Evolutionary conservation across 1,139 yeast species (phyloP).

Genomic region (Yamadazyma pseudoaaseri): DNA sequence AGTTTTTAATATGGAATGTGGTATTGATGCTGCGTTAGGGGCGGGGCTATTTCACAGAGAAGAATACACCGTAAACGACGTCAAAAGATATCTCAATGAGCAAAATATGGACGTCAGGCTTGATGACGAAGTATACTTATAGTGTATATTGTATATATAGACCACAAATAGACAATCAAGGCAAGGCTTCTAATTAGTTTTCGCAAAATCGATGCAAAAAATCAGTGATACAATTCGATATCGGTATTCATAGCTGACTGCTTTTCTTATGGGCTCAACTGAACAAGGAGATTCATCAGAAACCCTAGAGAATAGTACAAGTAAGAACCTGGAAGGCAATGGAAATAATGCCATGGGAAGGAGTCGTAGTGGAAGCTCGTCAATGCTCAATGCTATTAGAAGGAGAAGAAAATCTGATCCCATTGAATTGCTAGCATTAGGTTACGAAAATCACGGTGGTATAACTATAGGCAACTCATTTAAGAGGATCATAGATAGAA

Average conservation of each 20-base stretch:
- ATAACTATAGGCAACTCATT: constrained; percentile 1
- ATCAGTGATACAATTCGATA: too few relatives aligned
- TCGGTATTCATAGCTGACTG: too few relatives aligned
- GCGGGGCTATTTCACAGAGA: constrained; percentile 98
- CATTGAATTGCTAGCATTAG: too few relatives aligned
- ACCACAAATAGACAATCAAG: too few relatives aligned
- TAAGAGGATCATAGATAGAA: constrained; percentile 10
- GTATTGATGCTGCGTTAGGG: constrained; percentile 94
- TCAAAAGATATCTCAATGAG: constrained; percentile 51
- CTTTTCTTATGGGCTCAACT: background rate
- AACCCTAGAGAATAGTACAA: too few relatives aligned
- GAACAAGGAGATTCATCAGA: background rate
- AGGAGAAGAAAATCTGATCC: constrained; percentile 1
- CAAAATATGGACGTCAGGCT: constrained; percentile 38
- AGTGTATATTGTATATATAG: too few relatives aligned
- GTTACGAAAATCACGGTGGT: background rate
- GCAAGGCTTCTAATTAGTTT: too few relatives aligned
- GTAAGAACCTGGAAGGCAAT: too few relatives aligned
- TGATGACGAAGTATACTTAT: constrained; percentile 28
- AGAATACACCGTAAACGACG: constrained; percentile 83
- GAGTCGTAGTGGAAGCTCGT: background rate
- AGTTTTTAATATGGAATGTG: constrained; percentile 71
- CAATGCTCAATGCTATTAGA: background rate
- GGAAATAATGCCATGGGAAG: too few relatives aligned
- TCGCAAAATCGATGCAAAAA: too few relatives aligned